Base-by-base conservation (phyloP, 2,329 filamentous ascomycete genomes). In the Sarocladiaceae sp. region DNA sequence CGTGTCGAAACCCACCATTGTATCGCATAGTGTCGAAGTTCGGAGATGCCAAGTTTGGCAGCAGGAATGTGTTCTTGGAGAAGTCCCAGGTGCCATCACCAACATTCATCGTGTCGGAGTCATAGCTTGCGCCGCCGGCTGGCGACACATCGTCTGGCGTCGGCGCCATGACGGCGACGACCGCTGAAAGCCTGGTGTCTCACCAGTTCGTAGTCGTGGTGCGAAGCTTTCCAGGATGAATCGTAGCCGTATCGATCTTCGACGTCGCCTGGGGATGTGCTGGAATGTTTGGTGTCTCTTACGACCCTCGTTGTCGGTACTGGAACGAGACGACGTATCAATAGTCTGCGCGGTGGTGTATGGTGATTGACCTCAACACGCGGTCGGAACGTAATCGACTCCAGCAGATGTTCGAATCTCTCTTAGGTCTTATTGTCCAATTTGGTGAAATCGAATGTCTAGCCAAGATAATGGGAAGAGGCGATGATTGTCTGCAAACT, bases 71-170 rank as follows among this genome's bases (percentile, higher is more conserved):
- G 57, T 90, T 88, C 59, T 83, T 83, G 47, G 74, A 72, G 46
- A 83, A 83, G 56, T 90, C 83, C 86, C 87, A 93, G 26, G 87
- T 91, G 18, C 87, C 87, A 59, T 91, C 87, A 50, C 86, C 86
- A 13, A 91, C 85, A 45, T 70, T 73, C 73, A 90, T 71, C n/a
- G 81, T 86, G 57, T 82, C 73, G 43, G 84, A 88, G 54, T 75
- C 73, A 65, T 91, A 91, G 52, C 73, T 78, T 59, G 80, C 83
- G 63, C 80, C 80, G 58, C 86, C 86, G 41, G 86, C 76, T 51
- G 83, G 74, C 52, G 83, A 83, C 56, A 85, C 72, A 55, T 68
- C 66, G 58, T 76, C 70, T 62, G 72, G 65, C 59, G 72, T 65
- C 68, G 76, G 72, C 69, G 76, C 76, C 78, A 82, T 81, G 60